Evolutionary conservation across 2,329 filamentous ascomycete genomes (phyloP).

Genomic region (Dactylellina parvicollis): DNA sequence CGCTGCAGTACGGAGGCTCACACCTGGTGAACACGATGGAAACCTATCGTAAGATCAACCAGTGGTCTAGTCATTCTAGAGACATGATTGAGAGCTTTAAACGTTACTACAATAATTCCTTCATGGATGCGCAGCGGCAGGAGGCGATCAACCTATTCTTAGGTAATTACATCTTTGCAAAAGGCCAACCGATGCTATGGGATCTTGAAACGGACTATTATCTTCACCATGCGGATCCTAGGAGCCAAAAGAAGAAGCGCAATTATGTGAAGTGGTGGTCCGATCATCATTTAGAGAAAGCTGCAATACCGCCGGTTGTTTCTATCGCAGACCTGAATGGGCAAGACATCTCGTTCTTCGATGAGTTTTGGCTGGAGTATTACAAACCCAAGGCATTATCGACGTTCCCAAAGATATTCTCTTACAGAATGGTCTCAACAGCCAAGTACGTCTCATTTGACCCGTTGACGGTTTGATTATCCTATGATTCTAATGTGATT

Average conservation of each 20-base stretch:
- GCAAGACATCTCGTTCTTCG: conserved; percentile 38
- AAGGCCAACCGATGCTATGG: conserved; percentile 95
- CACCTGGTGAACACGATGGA: conserved; percentile 99
- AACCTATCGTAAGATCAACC: conserved; percentile 97
- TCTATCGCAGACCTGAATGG: conserved; percentile 55
- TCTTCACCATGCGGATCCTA: conserved; percentile 87
- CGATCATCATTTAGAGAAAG: conserved; percentile 73
- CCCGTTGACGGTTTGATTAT: conserved; percentile 56
- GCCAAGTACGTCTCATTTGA: conserved; percentile 80
- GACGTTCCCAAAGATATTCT: conserved; percentile 89
- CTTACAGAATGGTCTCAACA: conserved; percentile 90
- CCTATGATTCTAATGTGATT: conserved; percentile 7
- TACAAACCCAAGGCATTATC: conserved; percentile 89
- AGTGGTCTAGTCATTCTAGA: conserved; percentile 96
- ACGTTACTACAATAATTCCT: conserved; percentile 98
- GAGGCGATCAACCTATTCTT: conserved; percentile 98
- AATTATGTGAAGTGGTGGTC: conserved; percentile 93
- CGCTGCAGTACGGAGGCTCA: conserved; percentile 95
- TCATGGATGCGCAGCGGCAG: conserved; percentile 95
- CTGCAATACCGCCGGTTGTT: conserved; percentile 65
- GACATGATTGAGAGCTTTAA: conserved; percentile 99
- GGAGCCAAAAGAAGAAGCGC: conserved; percentile 67
- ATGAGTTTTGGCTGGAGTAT: conserved; percentile 89
- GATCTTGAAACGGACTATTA: conserved; percentile 95
- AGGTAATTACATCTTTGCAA: conserved; percentile 89